These are phyloP conservation scores for Stevia rebaudiana DNA, from an alignment of 140 eudicot species.

Conservation along the genomic window DNA sequence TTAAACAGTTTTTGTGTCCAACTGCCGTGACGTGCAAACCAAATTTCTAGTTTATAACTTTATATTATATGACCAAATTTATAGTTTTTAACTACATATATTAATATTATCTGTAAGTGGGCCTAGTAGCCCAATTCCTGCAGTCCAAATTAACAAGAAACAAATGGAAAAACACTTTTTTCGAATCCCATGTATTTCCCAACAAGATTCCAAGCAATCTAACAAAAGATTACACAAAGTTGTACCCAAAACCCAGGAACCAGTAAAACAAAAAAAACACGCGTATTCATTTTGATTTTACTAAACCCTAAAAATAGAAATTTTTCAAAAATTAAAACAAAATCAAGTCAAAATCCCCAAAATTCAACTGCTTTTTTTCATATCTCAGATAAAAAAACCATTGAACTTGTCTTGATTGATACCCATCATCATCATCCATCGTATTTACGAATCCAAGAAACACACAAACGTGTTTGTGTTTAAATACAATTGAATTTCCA, in stretches of 20 bases:
- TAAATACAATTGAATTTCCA: conserved; percentile 19
- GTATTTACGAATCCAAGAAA: conserved; percentile 31
- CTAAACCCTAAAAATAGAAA: neutral
- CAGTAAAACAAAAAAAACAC: conserved; percentile 1
- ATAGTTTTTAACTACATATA: too few species aligned
- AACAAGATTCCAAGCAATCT: neutral
- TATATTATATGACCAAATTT: too few species aligned
- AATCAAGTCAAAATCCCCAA: neutral
- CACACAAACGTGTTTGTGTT: conserved; percentile 20
- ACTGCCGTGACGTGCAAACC: too few species aligned
- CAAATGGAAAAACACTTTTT: neutral
- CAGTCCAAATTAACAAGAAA: neutral
- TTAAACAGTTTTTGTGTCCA: too few species aligned
- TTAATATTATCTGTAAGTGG: neutral
- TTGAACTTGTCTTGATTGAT: neutral
- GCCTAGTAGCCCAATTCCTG: conserved; percentile 6
- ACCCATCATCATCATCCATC: conserved; percentile 19
- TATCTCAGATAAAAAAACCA: neutral
- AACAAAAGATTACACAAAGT: conserved; percentile 8
- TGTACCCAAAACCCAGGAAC: conserved; percentile 3
- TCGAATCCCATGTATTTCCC: neutral
- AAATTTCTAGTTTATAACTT: too few species aligned
- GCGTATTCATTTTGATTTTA: neutral
- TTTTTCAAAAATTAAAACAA: neutral
- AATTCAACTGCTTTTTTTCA: neutral